Evolutionary conservation across 2,329 filamentous ascomycete species (phyloP).

Genomic region (Penicillium sclerotiorum): DNA sequence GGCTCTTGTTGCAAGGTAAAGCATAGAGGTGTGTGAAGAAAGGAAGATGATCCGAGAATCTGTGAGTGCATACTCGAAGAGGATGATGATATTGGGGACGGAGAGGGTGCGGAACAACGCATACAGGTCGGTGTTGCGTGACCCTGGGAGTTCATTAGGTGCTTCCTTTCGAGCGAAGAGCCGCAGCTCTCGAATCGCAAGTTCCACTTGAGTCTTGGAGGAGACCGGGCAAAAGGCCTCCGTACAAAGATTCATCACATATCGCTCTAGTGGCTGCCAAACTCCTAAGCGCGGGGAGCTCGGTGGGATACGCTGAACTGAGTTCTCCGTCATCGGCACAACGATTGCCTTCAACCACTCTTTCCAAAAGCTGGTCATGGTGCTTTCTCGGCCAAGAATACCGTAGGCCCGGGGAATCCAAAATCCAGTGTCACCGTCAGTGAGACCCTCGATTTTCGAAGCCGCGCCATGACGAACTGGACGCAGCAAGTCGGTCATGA

Average conservation of each 20-base stretch:
- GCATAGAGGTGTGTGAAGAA: conserved; percentile 94
- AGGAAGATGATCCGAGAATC: conserved; percentile 96
- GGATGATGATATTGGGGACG: conserved; percentile 84
- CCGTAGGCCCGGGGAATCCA: conserved; percentile 96
- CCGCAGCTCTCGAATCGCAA: conserved; percentile 84
- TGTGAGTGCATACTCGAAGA: conserved; percentile 90
- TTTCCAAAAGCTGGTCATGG: conserved; percentile 92
- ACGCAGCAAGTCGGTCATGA: conserved; percentile 95
- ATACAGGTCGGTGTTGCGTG: conserved; percentile 88
- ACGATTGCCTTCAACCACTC: conserved; percentile 93
- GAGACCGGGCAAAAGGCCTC: conserved; percentile 90
- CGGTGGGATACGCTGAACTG: conserved; percentile 76
- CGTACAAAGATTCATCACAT: conserved; percentile 94
- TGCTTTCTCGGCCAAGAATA: conserved; percentile 80
- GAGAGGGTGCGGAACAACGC: conserved; percentile 88
- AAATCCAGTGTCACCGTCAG: conserved; percentile 90
- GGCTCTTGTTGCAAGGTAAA: conserved; percentile 90
- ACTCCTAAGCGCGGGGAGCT: conserved; percentile 88
- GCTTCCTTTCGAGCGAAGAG: conserved; percentile 94
- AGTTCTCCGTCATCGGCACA: conserved; percentile 94
- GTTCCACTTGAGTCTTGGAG: conserved; percentile 93
- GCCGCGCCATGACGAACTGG: conserved; percentile 92
- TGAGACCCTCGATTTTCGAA: conserved; percentile 95
- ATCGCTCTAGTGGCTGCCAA: conserved; percentile 95
- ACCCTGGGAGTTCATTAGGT: conserved; percentile 87